Base-by-base conservation (phyloP, 495 filamentous ascomycete species). In the Lepraria neglecta region DNA sequence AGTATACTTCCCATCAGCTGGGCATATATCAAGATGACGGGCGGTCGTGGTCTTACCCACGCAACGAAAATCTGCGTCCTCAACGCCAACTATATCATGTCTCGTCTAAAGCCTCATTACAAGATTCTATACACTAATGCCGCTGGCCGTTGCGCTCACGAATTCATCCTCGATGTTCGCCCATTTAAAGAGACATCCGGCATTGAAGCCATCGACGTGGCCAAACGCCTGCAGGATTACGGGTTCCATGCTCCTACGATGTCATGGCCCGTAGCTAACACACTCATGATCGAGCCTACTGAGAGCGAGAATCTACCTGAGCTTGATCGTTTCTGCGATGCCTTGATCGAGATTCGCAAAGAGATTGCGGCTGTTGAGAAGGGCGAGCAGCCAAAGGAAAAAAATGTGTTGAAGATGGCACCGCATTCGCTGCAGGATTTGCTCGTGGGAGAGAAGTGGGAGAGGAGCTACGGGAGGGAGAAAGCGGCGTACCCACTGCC, bases 21-120 rank as follows among this genome's bases (percentile, higher is more conserved):
- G 91, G 87, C 95, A 43, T 98, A 97, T 71, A 95, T 95, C 72
- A 90, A 92, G 71, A 87, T 97, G 83, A 98, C 97, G 95, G 92
- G 92, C 61, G 84, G 83, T 50, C 81, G 84, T 27, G 94, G 95
- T 21, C 83, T 98, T 45, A 95, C 88, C n/a, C 88, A 92, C 66
- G 92, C 95, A 12, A 97, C 94, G 44, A 90, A 95, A 74, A 88
- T 97, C 71, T 94, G 90, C 14, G 77, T 98, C 33, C 84, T 98
- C 45, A 97, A 96, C 75, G 94, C 94, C 58, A 98, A 98, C 80
- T 98, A 98, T 78, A 90, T 98, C 74, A 87, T 97, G 63, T 86
- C 89, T 53, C 87, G 89, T 57, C 86, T 98, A n/a, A 86, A 88
- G 69, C 83, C 85, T 10, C 87, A 97, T 77, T 98, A 92, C 73